A percentile compares a stretch with the other conserved stretches of the same genome.
Conservation (phyloP, 345 rosid genomes). For the Salix suchowensis region DNA sequence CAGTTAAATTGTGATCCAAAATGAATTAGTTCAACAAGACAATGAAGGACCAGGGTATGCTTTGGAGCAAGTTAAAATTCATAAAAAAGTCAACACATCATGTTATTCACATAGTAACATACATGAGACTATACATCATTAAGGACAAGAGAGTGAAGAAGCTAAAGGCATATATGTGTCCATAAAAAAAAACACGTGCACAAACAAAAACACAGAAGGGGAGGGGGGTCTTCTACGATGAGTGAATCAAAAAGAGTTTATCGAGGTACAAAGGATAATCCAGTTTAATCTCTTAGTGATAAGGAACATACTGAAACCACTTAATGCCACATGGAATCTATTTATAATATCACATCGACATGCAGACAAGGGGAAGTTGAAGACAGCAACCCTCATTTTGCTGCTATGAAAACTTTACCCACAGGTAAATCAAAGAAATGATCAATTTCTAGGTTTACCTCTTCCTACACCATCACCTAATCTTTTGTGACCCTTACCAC, state of each 20-base stretch:
- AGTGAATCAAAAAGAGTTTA: neutral
- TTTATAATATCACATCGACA: neutral
- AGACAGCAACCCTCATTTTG: no score
- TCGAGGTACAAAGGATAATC: neutral
- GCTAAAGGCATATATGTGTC: neutral
- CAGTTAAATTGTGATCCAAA: neutral
- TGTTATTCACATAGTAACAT: neutral
- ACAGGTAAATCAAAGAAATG: neutral
- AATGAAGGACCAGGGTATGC: neutral
- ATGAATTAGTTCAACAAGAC: neutral
- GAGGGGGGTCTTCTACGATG: neutral
- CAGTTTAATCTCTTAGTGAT: neutral
- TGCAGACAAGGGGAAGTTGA: neutral
- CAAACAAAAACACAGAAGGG: no score
- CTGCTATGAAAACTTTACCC: neutral
- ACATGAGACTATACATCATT: neutral
- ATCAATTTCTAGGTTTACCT: neutral
- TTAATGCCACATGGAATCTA: neutral
- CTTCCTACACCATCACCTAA: slow-evolving; percentile 40
- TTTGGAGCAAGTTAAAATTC: neutral
- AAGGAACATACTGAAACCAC: neutral
- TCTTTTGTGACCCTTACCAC: slow-evolving; percentile 26
- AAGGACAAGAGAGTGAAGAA: neutral
- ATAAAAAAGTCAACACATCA: neutral
- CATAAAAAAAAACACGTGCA: no score